Evolutionary conservation across 2,329 filamentous ascomycete genomes (phyloP).

Genomic region (Nakataea oryzae): DNA sequence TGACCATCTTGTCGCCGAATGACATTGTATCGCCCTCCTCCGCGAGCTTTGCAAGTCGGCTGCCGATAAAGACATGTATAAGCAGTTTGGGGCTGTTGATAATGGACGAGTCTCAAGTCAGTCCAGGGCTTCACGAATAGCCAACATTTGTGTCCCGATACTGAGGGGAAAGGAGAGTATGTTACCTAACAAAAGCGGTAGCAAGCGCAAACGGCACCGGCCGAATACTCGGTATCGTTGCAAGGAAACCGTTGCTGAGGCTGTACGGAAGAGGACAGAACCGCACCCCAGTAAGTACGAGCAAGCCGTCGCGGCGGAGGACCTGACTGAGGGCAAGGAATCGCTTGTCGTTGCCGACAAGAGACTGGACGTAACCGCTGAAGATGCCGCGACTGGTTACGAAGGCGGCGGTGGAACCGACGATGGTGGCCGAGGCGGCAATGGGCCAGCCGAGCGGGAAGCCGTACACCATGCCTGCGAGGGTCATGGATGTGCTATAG

Average conservation of each 20-base stretch:
- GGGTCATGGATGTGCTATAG: conserved; percentile 61
- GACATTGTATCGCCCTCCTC: conserved; percentile 77
- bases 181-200: conserved; percentile 61
- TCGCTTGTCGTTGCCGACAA: conserved; percentile 73
- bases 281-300: conserved; percentile 82
- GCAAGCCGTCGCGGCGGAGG: conserved; percentile 79
- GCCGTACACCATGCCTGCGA: conserved; percentile 45
- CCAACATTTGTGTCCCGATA: background rate
- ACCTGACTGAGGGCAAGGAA: conserved; percentile 85
- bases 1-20: conserved; percentile 63
- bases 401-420: conserved; percentile 72
- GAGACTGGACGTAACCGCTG: conserved; percentile 64
- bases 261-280: conserved; percentile 90
- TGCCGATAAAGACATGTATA: conserved; percentile 87
- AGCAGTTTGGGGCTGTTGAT: conserved; percentile 64
- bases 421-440: conserved; percentile 65
- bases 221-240: conserved; percentile 82
- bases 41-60: conserved; percentile 70
- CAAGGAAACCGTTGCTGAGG: conserved; percentile 85
- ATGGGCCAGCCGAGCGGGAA: conserved; percentile 67
- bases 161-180: conserved; percentile 2
- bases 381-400: conserved; percentile 70
- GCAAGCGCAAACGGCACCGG: conserved; percentile 68
- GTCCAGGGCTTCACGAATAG: background rate
- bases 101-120: background rate